Conservation (phyloP, 83 land plant species). For the Picea abies region DNA sequence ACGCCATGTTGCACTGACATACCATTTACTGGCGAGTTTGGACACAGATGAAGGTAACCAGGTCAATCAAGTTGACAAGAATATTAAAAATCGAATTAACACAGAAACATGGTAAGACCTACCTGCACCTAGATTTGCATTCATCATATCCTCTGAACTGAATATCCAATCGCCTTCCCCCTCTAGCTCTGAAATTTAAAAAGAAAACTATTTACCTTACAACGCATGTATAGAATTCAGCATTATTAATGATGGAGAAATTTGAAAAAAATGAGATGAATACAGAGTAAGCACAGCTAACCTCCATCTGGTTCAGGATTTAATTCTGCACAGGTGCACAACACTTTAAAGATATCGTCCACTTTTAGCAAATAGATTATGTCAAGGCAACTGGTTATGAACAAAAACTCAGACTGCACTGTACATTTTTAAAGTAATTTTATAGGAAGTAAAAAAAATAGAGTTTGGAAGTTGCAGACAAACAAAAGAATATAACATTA, state of each 20-base stretch:
- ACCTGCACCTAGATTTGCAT: conserved; percentile 13
- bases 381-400: conserved; percentile 19
- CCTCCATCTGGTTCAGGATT: conserved; percentile 73
- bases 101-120: not conserved
- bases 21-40: not conserved
- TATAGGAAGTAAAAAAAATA: too few relatives aligned
- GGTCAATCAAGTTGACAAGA: not conserved
- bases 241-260: not conserved
- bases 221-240: not conserved
- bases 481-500: too few relatives aligned
- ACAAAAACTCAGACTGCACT: not conserved
- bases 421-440: not conserved
- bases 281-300: conserved; percentile 16
- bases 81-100: not conserved
- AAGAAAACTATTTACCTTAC: not conserved
- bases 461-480: too few relatives aligned
- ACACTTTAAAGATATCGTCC: conserved; percentile 55
- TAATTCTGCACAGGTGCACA: conserved; percentile 76
- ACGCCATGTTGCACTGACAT: not conserved
- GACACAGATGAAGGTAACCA: not conserved
- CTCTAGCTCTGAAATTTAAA: conserved; percentile 34
- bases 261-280: not conserved
- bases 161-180: conserved; percentile 73
- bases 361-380: conserved; percentile 26
- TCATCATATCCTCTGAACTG: conserved; percentile 50